These are phyloP conservation scores for Waltiozyma sp. DNA, from an alignment of 1,139 yeast genomes.

Conservation along the genomic window DNA sequence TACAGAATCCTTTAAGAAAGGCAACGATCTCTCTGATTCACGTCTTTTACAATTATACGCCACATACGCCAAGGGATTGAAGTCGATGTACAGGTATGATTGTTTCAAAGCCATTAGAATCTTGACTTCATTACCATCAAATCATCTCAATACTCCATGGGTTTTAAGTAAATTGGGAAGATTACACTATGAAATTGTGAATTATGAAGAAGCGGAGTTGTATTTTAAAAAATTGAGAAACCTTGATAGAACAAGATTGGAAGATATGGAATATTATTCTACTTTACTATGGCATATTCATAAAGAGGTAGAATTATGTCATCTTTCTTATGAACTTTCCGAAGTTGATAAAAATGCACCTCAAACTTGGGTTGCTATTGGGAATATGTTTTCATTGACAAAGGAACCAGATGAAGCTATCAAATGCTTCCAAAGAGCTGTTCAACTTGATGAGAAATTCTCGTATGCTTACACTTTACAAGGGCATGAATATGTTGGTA, in stretches of 20 bases:
- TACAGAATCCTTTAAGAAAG: conserved; percentile 11
- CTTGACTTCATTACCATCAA: conserved; percentile 46
- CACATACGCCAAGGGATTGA: conserved; percentile 52
- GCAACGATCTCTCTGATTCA: conserved; percentile 28
- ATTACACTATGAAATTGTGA: conserved; percentile 77
- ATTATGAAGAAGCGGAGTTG: conserved; percentile 65
- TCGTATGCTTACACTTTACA: conserved; percentile 87
- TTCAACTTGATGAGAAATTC: conserved; percentile 56
- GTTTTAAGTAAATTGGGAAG: conserved; percentile 50
- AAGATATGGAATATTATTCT: conserved; percentile 87
- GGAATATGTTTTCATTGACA: conserved; percentile 75
- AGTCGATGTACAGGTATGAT: conserved; percentile 58
- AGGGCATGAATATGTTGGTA: conserved; percentile 86
- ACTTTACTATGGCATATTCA: conserved; percentile 90
- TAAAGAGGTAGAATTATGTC: conserved; percentile 70
- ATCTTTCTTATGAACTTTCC: conserved; percentile 70
- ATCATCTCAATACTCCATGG: conserved; percentile 31
- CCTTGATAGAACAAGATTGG: conserved; percentile 68
- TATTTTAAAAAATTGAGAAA: conserved; percentile 54
- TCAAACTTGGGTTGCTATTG: conserved; percentile 87
- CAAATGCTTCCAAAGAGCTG: conserved; percentile 75
- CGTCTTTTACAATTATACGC: conserved; percentile 43
- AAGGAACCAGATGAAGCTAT: conserved; percentile 89
- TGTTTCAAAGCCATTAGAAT: conserved; percentile 72
- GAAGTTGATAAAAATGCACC: conserved; percentile 57